These are phyloP conservation scores for Kluyveromyces lactis DNA, from an alignment of 805 yeast species.

Conservation along the genomic window DNA sequence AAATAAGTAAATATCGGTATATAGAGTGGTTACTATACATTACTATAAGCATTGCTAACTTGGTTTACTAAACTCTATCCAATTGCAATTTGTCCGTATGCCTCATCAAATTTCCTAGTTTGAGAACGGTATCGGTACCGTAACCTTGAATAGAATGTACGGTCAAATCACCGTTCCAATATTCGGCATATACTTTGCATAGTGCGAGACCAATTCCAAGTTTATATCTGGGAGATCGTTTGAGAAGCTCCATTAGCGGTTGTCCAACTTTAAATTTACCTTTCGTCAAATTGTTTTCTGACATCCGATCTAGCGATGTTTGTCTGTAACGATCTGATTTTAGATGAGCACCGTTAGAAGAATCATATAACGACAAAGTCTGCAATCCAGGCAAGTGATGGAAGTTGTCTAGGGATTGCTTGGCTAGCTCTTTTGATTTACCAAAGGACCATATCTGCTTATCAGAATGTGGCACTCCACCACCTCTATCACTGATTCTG, in stretches of 20 bases:
- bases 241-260: conserved; percentile 56
- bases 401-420: conserved; percentile 52
- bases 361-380: conserved; percentile 27
- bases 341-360: conserved; percentile 14
- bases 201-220: conserved; percentile 87
- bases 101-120: conserved; percentile 69
- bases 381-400: conserved; percentile 61
- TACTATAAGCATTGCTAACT: too few species aligned
- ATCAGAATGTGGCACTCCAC: conserved; percentile 61
- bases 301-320: conserved; percentile 33
- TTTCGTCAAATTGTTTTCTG: conserved; percentile 23
- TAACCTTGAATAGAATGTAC: conserved; percentile 82
- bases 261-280: conserved; percentile 22
- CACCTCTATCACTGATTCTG: conserved; percentile 83
- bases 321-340: conserved; percentile 20
- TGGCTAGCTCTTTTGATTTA: conserved; percentile 53
- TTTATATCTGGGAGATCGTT: conserved; percentile 66
- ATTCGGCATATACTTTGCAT: conserved; percentile 88
- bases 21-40: too few species aligned
- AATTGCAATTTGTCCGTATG: conserved; percentile 55
- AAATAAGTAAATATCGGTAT: too few species aligned
- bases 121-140: conserved; percentile 82
- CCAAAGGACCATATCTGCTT: conserved; percentile 80
- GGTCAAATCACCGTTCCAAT: conserved; percentile 89
- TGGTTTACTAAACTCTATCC: conserved; percentile 67